Evolutionary conservation across 2,329 filamentous ascomycete genomes (phyloP), one percentile per base, ranked within the genome.

Genomic region (Trichophyton mentagrophytes): DNA sequence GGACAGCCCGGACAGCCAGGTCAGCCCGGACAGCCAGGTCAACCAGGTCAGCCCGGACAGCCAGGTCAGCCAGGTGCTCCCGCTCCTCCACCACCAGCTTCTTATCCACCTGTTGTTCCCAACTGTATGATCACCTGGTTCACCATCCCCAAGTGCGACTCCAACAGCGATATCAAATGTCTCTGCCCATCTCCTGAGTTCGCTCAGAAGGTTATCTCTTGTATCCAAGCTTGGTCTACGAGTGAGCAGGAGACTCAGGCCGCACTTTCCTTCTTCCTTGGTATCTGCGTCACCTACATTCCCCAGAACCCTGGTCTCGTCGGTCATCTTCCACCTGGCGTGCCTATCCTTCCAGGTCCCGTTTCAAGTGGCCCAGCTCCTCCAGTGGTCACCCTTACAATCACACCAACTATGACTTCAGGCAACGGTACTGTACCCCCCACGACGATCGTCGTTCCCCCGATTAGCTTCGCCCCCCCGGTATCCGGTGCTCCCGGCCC

Each of bases 71-170:
- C 33, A 2, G 38, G 46, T 17, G 15, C 57, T 42, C 57, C 38
- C 40, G 30, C 46, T 15, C 58, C 61, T 57, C 22, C 53, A 8
- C 57, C 60, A 38, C 59, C 62, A 17, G 56, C 71, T 27, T 67
- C 69, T 33, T 78, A 84, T 76, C 90, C 90, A 61, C 76, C 79
- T 27, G 82, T 91, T 56, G 86, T 96, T 57, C 91, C 92, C 65
- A 84, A 84, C 71, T 97, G 92, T 80, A 78, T 97, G 76, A 93
- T 92, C 82, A 95, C 90, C 69, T 96, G 90, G 89, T 76, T 95
- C 69, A 82, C 83, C 72, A 66, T 73, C 9, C 82, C 87, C 58
- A 78, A 82, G 71, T 97, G 92, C 83, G 80, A 81, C 68, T 85
- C 89, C 77, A 96, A 96, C 85, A 86, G 87, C 49, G 89, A 96